Evolutionary conservation across 331 rosid genomes (phyloP).

Genomic region (Rosa hybrid): DNA sequence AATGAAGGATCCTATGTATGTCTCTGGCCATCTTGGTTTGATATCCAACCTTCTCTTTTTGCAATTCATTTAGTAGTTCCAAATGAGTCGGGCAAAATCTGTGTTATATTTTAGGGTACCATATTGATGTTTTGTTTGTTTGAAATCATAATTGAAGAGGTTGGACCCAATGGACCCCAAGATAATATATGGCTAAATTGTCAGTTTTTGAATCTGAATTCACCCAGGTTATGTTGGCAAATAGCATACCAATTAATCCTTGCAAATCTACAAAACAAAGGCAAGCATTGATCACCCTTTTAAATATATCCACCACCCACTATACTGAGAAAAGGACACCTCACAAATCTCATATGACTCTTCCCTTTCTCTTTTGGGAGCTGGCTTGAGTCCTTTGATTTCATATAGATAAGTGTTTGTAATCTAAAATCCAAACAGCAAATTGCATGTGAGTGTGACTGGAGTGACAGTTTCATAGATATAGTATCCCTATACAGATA

Average conservation of each 20-base stretch:
- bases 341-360: not conserved
- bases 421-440: not conserved
- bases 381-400: not conserved
- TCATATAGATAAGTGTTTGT: not conserved
- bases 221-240: conserved; percentile 19
- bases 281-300: conserved; percentile 19
- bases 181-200: conserved; percentile 31
- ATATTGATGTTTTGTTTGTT: conserved; percentile 24
- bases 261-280: conserved; percentile 15
- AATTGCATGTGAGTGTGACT: not conserved
- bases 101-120: conserved; percentile 28
- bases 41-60: conserved; percentile 17
- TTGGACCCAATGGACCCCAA: conserved; percentile 36
- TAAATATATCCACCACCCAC: not conserved
- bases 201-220: conserved; percentile 28
- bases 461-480: not conserved
- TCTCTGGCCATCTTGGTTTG: conserved; percentile 21
- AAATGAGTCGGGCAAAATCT: conserved; percentile 22
- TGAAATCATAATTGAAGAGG: conserved; percentile 30
- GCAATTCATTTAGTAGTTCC: conserved; percentile 25
- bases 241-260: conserved; percentile 5
- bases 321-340: conserved; percentile 1
- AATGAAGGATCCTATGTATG: conserved; percentile 57
- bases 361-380: conserved; percentile 4
- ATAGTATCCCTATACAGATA: not conserved